Percentiles rank a stretch among this genome's conserved stretches.
Conservation (phyloP, 139 green algal species). For the Tetratostichococcus sp. region DNA sequence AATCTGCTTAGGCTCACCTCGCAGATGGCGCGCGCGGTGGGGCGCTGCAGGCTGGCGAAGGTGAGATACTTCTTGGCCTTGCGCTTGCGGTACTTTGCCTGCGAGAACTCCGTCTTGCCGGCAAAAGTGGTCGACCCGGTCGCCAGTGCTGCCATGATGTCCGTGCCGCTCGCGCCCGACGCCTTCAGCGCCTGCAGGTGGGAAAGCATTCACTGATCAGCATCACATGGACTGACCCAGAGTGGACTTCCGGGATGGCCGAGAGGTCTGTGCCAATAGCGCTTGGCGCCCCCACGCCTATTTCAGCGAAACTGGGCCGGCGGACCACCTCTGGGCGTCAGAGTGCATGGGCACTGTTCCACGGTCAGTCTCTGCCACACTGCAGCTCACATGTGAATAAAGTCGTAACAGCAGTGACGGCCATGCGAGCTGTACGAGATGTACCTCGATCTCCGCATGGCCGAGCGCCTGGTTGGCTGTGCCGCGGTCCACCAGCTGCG, state of each 20-base stretch:
- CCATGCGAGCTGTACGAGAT: too few species aligned
- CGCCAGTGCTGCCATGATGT: slow-evolving; percentile 72
- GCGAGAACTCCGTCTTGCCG: slow-evolving; percentile 76
- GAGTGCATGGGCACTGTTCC: too few species aligned
- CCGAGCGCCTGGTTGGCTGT: slow-evolving; percentile 52
- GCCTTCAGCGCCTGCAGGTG: slow-evolving; percentile 12
- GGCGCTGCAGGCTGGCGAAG: slow-evolving; percentile 30
- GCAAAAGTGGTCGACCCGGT: slow-evolving; percentile 72
- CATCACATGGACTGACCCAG: too few species aligned
- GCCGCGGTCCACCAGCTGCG: slow-evolving; percentile 39
- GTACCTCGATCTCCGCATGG: slow-evolving; percentile 43
- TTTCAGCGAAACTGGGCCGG: too few species aligned
- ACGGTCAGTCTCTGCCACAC: too few species aligned
- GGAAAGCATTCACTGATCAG: too few species aligned
- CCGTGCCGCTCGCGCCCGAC: slow-evolving; percentile 32
- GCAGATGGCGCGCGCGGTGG: slow-evolving; percentile 53
- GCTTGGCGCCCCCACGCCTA: too few species aligned
- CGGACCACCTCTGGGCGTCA: too few species aligned
- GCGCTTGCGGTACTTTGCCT: slow-evolving; percentile 75
- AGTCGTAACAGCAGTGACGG: too few species aligned
- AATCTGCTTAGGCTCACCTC: slow-evolving; percentile 32
- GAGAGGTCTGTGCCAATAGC: too few species aligned
- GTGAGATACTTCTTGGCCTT: slow-evolving; percentile 59
- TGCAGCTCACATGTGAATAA: too few species aligned
- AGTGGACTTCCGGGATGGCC: too few species aligned